Conservation (phyloP, 2,329 filamentous ascomycete species). For the Diaporthe amygdali region DNA sequence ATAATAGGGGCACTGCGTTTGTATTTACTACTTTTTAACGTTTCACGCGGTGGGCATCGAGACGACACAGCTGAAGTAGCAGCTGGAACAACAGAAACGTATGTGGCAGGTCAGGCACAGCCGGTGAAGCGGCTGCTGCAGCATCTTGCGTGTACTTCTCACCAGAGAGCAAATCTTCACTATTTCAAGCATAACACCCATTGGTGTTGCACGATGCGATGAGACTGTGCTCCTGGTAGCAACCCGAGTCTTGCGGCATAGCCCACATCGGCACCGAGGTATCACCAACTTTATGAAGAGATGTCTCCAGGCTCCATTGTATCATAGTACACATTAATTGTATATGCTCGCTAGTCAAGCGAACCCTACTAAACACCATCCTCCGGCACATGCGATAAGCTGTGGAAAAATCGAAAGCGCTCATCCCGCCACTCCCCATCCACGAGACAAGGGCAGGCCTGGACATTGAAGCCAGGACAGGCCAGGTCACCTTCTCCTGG, state of each 20-base stretch:
- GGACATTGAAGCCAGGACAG: neutral
- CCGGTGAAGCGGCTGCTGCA: neutral
- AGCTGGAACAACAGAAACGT: neutral
- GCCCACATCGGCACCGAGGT: neutral
- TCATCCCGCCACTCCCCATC: neutral
- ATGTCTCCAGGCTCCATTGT: neutral
- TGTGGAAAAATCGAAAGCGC: neutral
- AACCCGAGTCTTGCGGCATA: neutral
- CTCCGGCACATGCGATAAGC: neutral
- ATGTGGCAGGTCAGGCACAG: neutral
- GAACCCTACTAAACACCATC: neutral
- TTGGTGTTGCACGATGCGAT: neutral
- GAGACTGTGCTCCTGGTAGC: neutral
- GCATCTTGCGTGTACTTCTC: neutral
- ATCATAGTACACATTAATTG: conserved; percentile 22
- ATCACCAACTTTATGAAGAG: no score
- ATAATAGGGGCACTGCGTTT: neutral
- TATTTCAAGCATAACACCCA: neutral
- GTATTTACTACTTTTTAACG: neutral
- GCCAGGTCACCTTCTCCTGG: neutral
- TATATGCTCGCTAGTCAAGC: conserved; percentile 1
- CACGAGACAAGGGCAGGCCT: neutral
- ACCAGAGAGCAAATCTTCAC: neutral
- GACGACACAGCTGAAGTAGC: neutral
- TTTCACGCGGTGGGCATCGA: neutral